Base-by-base conservation (phyloP, 192 early-diverging fungal genomes). In the Dissophora ornata region DNA sequence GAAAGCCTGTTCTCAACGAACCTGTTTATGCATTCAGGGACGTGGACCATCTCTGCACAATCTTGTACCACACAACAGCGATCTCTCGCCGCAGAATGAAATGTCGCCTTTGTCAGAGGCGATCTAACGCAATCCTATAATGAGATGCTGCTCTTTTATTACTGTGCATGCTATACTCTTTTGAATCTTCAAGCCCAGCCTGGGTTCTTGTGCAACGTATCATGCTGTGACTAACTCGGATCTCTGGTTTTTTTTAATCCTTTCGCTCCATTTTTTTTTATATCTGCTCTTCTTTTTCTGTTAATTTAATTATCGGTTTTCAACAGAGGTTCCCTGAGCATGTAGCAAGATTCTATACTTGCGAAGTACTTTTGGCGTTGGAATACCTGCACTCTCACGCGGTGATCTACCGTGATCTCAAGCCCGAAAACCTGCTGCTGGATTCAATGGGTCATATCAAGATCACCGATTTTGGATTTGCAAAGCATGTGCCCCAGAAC, bases 391-490 rank as follows among this genome's bases (percentile, higher is more conserved):
- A 95, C 67, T 87, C 89, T 1, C 83, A 93, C 46, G 86, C 89
- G 38, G 84, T 93, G 7, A 88, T 95, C 29, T 95, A 95, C 65
- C 90, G 93, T 22, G 93, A 94, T 78, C 86, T 94, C 49, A 94
- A 94, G 67, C 93, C 93, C 1, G 93, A 92, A 79, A 94, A 94
- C 60, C 59, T 93, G 44, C 55, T 95, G 56, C 77, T 95, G 52
- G 91, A 94, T 66, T 81, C 86, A 21, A 86, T 89, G 69, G 93
- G 93, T 11, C 90, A 95, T 65, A 91, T 95, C 66, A 95, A 95
- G 62, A 92, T 95, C 48, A 93, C 90, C 0, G 93, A 95, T 82
- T 94, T 95, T 64, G 93, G 93, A 56, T 95, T 95, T 81, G 93
- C 93, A 18, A 95, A 95, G 58, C 81, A 91, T 74, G 91, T 95